Evolutionary conservation across 257 asterid species (phyloP).

Genomic region (Lithospermum erythrorhizon): DNA sequence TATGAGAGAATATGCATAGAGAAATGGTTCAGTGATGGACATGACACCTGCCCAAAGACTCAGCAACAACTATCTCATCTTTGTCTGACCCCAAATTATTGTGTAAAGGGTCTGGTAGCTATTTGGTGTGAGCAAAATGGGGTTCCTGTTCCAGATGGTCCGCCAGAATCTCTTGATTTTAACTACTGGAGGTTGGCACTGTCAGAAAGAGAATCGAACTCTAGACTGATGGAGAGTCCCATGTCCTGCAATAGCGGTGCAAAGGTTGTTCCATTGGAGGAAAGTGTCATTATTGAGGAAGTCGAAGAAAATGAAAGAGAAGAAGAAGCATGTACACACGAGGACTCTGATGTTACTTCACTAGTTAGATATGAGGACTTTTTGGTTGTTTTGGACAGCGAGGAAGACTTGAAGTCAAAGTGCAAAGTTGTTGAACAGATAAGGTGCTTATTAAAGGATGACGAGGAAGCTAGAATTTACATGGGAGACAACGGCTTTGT

Average conservation of each 20-base stretch:
- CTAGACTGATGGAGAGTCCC: constrained; percentile 42
- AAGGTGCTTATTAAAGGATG: constrained; percentile 79
- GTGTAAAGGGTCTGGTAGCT: constrained; percentile 88
- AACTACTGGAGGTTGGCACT: constrained; percentile 92
- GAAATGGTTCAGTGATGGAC: constrained; percentile 92
- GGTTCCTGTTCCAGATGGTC: constrained; percentile 71
- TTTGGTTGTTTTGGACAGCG: constrained; percentile 40
- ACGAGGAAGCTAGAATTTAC: constrained; percentile 87
- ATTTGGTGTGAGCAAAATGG: constrained; percentile 96
- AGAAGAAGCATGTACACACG: constrained; percentile 37
- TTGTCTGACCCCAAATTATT: constrained; percentile 78
- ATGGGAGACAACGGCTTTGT: constrained; percentile 97
- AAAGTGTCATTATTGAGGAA: constrained; percentile 62
- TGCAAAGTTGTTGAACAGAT: constrained; percentile 67
- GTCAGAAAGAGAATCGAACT: constrained; percentile 69
- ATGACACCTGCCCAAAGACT: constrained; percentile 88
- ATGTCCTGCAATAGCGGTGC: constrained; percentile 62
- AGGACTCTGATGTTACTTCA: constrained; percentile 35
- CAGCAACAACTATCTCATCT: constrained; percentile 93
- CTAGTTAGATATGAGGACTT: constrained; percentile 42
- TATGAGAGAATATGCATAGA: constrained; percentile 93
- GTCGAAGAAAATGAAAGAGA: constrained; percentile 61
- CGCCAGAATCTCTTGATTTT: constrained; percentile 96
- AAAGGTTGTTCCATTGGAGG: constrained; percentile 79
- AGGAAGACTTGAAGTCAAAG: constrained; percentile 44